Evolutionary conservation across 331 rosid species (phyloP).

Genomic region (Telfairia occidentalis): DNA sequence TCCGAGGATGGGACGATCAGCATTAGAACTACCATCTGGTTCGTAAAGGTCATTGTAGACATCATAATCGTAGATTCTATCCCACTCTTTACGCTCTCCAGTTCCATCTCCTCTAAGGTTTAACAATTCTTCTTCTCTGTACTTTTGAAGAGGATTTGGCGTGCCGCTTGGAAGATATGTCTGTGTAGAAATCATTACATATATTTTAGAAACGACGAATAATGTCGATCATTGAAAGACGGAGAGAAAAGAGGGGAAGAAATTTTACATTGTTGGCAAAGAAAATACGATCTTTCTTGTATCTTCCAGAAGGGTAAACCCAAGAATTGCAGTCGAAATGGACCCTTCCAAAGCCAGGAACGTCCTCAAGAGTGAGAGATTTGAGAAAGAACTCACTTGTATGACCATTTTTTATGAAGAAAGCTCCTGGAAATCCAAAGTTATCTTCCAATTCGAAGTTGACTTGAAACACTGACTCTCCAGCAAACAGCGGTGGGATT

Average conservation of each 20-base stretch:
- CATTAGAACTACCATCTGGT: conserved; percentile 20
- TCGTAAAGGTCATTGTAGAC: conserved; percentile 25
- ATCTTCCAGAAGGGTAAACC: conserved; percentile 15
- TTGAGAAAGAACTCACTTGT: conserved; percentile 18
- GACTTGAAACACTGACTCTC: not conserved
- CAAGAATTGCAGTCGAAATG: conserved; percentile 25
- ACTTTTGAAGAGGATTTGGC: not conserved
- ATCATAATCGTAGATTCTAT: conserved; percentile 32
- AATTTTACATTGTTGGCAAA: conserved; percentile 17
- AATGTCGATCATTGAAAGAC: too few species aligned
- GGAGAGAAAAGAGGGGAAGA: not conserved
- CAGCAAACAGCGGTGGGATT: not conserved
- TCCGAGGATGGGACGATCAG: conserved; percentile 27
- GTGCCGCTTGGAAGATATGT: not conserved
- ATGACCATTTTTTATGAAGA: conserved; percentile 20
- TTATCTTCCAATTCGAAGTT: conserved; percentile 14
- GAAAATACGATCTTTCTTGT: conserved; percentile 13
- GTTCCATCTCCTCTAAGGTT: conserved; percentile 22
- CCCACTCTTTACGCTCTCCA: conserved; percentile 30
- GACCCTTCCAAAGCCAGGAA: conserved; percentile 14
- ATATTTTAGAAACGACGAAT: too few species aligned
- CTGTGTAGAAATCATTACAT: too few species aligned
- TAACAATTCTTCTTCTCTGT: not conserved
- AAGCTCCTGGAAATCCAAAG: conserved; percentile 22
- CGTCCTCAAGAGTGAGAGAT: conserved; percentile 19